Base-by-base conservation (phyloP, 805 yeast species). In the Myxozyma kluyveri region DNA sequence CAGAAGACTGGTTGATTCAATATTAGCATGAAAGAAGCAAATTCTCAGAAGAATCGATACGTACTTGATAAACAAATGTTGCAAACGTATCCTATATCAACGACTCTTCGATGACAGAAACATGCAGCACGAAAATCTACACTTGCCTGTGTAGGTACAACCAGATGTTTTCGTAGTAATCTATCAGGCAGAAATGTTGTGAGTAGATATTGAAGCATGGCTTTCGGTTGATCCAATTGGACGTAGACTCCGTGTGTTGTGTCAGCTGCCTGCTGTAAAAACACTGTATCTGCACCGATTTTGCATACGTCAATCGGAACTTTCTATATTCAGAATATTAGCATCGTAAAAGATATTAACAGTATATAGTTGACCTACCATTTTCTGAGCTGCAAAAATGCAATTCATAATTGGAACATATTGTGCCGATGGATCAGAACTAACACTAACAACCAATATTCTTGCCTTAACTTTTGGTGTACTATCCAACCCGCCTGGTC, bases 91-190 rank as follows among this genome's bases (percentile, higher is more conserved):
- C 98, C 99, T 38, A 91, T 78, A 61, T 93, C 97, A 9, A 93
- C 91, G 3, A 90, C 84, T 61, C 82, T 80, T n/a, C 91, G 90
- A 0, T 96, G 88, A 31, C 88, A 71, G 63, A 88, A 91, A 68
- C 99, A 93, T 17, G 96, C 88, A 0, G 99, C 96, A 54, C 96
- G 74, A 68, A 93, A 93, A 69, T 93, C 96, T 23, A 93, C 93
- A 55, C 86, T 82, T 2, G 86, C 80, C 62, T 84, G 84, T 0
- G 91, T 85, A 0, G 97, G 96, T 32, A 87, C 73, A 24, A 88
- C 82, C 23, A 93, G 74, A 41, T 83, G 79, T n/a, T 81, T 77
- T 51, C 96, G 75, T 31, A 91, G 71, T 12, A 85, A 77, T 0
- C 98, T 96, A 61, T 90, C 97, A 7, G 91, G 81, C 61, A 87